Conservation (phyloP, 2,329 filamentous ascomycete genomes). For the Alternaria incomplexa region DNA sequence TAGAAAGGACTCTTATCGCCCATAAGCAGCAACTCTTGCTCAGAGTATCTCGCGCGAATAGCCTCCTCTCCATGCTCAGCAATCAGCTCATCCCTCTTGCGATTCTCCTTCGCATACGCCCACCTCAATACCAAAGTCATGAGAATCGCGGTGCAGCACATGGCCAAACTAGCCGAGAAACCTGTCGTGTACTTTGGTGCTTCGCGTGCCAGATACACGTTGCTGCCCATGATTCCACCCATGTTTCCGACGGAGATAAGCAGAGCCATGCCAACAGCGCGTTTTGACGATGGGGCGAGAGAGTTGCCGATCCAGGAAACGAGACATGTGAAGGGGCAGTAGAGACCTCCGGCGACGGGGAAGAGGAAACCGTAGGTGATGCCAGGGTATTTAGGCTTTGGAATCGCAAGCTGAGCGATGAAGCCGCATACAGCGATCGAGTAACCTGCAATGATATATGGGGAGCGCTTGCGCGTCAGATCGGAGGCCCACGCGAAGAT, state of each 20-base stretch:
- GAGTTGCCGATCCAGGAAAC: constrained; percentile 47
- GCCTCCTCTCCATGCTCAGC: constrained; percentile 39
- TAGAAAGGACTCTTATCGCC: constrained; percentile 53
- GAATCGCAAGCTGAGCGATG: constrained; percentile 58
- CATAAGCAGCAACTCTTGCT: constrained; percentile 50
- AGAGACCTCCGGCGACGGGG: constrained; percentile 44
- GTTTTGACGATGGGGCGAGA: constrained; percentile 43
- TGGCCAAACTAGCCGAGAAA: constrained; percentile 56
- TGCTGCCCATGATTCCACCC: constrained; percentile 51
- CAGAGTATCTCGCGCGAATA: constrained; percentile 46
- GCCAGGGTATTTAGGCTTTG: constrained; percentile 50
- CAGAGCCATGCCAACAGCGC: constrained; percentile 59
- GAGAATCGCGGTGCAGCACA: constrained; percentile 55
- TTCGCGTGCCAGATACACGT: constrained; percentile 58
- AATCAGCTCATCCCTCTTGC: constrained; percentile 33
- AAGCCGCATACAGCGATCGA: constrained; percentile 61
- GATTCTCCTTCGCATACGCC: constrained; percentile 50
- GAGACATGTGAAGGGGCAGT: constrained; percentile 46
- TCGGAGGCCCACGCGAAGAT: constrained; percentile 58
- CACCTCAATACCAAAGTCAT: constrained; percentile 50
- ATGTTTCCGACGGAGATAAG: constrained; percentile 56
- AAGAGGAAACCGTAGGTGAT: constrained; percentile 55
- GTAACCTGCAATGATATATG: constrained; percentile 61
- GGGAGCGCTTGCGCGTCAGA: constrained; percentile 58
- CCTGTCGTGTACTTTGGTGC: constrained; percentile 58